Base-by-base conservation (phyloP, 805 yeast species). In the Clavispora phyllophila region DNA sequence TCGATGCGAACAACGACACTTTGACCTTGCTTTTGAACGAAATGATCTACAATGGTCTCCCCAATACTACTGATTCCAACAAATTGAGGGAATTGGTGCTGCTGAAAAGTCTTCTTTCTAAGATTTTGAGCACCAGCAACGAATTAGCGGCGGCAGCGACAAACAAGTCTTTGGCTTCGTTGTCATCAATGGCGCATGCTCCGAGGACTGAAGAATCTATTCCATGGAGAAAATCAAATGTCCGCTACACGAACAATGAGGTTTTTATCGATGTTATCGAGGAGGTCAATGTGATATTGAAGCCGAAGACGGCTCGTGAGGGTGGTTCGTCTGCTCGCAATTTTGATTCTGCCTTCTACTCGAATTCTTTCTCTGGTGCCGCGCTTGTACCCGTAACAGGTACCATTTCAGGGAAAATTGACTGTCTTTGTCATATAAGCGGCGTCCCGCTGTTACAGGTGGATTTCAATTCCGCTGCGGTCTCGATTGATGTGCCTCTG, bases 211-310 rank as follows among this genome's bases (percentile, higher is more conserved):
- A 41, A 36, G 27, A 36, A 43, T 44, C 43, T 22, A 65, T 68
- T 8, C 96, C 96, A 1, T 91, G 98, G 98, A 75, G 98, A 54
- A 70, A 78, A 37, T 58, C 81, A 4, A 76, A 79, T 48, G 83
- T 85, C n/a, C 76, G 74, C 50, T 80, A 87, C 58, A 74, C 87
- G 3, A 81, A 81, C 50, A 88, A 91, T 61, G 98, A 91, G 62
- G 72, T 91, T 62, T 88, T 82, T 58, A 84, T 91, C 8, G 98
- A 93, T 62, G 59, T 93, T 5, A 70, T 73, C 2, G 99, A 91
- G 60, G 66, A 73, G 1, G 60, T 86, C 18, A 75, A 74, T 48
- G 74, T 83, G 28, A 71, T 84, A 0, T 60, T 81, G 18, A 67
- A 47, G 17, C 55, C 54, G 10, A 46, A 46, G 20, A 43, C 41